These are phyloP conservation scores for Alnus glutinosa DNA, from an alignment of 306 rosid genomes.

Conservation along the genomic window DNA sequence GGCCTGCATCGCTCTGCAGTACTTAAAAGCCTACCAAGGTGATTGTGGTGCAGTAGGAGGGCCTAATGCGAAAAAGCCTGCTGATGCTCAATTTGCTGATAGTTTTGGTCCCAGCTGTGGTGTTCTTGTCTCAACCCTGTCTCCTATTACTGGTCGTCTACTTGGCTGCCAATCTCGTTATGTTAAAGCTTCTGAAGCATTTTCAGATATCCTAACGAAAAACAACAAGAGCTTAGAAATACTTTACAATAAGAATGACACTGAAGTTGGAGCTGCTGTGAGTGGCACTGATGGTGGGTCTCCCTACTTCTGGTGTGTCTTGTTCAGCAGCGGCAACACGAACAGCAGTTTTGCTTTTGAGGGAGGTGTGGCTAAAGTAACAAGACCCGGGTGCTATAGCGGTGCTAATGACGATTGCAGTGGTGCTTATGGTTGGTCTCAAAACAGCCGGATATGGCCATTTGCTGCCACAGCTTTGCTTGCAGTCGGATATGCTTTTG, in stretches of 20 bases:
- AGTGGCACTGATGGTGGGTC: slow-evolving; percentile 81
- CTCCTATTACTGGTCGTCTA: slow-evolving; percentile 78
- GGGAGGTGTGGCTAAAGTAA: slow-evolving; percentile 61
- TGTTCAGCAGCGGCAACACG: slow-evolving; percentile 74
- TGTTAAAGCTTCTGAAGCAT: slow-evolving; percentile 62
- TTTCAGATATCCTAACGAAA: slow-evolving; percentile 66
- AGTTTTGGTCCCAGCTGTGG: slow-evolving; percentile 85
- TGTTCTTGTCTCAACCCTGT: slow-evolving; percentile 54
- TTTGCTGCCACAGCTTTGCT: slow-evolving; percentile 44
- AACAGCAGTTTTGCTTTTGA: slow-evolving; percentile 66
- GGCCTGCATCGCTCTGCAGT: slow-evolving; percentile 88
- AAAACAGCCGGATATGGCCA: slow-evolving; percentile 37
- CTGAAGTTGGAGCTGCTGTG: slow-evolving; percentile 89
- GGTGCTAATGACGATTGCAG: slow-evolving; percentile 81
- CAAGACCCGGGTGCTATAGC: slow-evolving; percentile 91
- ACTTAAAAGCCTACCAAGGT: slow-evolving; percentile 80
- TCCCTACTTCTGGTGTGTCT: slow-evolving; percentile 92
- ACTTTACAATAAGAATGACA: slow-evolving; percentile 68
- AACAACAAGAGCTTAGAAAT: slow-evolving; percentile 73
- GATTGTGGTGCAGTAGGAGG: slow-evolving; percentile 85
- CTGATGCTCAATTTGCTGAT: slow-evolving; percentile 68
- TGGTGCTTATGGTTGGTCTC: slow-evolving; percentile 50
- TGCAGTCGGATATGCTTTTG: slow-evolving; percentile 40
- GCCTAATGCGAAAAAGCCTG: slow-evolving; percentile 76
- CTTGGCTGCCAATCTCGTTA: slow-evolving; percentile 87